Percentiles rank a stretch among this genome's conserved stretches.
These are phyloP conservation scores for Nyctanthes arbortristis DNA, from an alignment of 257 asterid species.

Conservation along the genomic window DNA sequence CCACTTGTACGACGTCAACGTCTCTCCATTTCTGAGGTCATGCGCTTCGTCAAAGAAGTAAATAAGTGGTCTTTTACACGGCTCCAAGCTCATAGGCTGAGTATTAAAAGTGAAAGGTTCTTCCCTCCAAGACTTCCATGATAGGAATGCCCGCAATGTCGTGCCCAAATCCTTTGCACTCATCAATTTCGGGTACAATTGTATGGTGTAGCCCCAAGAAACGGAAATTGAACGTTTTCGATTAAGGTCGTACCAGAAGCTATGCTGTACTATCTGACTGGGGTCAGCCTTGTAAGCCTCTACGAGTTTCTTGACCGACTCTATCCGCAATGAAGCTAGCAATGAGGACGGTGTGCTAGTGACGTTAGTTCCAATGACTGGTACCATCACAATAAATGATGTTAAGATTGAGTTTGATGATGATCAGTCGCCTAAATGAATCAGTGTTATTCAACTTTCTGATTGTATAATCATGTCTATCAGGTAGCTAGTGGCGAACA, in stretches of 20 bases:
- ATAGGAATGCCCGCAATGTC: too few species aligned
- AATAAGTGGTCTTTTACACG: conserved; percentile 57
- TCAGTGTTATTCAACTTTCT: too few species aligned
- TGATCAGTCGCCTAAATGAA: too few species aligned
- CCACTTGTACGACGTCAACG: conserved; percentile 43
- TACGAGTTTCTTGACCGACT: conserved; percentile 48
- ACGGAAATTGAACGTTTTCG: conserved; percentile 64
- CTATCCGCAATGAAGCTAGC: conserved; percentile 28
- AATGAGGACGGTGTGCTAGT: background rate
- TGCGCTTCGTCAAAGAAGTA: conserved; percentile 40
- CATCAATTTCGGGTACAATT: conserved; percentile 50
- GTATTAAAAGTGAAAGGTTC: conserved; percentile 70
- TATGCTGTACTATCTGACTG: conserved; percentile 57
- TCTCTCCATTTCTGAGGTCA: conserved; percentile 28
- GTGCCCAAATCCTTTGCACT: too few species aligned
- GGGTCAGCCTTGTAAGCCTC: conserved; percentile 58
- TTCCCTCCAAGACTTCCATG: too few species aligned
- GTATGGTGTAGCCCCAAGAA: conserved; percentile 76
- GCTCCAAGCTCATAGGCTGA: conserved; percentile 38
- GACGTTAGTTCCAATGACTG: conserved; percentile 8
- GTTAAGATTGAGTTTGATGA: conserved; percentile 17
- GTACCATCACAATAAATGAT: background rate
- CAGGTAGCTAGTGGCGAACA: too few species aligned
- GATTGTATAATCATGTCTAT: too few species aligned
- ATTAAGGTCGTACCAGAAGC: too few species aligned